phyloP scores from a whole-genome alignment of 2,329 filamentous ascomycete species.

The Claviceps sp. region DNA sequence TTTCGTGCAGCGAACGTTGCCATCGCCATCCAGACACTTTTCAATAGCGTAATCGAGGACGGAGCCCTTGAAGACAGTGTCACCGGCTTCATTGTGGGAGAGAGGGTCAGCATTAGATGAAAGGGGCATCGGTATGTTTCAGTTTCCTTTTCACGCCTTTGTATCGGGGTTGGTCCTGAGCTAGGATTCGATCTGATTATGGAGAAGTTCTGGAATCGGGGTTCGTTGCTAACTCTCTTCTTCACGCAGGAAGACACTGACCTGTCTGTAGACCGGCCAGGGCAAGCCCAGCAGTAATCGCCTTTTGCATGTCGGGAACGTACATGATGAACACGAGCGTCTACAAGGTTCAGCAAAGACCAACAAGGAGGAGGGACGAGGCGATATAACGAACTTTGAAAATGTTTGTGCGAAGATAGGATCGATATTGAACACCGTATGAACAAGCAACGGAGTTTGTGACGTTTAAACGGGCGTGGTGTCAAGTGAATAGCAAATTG shows the following conservation, averaged over 20 bases:
- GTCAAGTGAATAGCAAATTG: too few relatives aligned
- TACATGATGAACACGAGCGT: slow-evolving; percentile 5
- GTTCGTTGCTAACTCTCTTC: too few relatives aligned
- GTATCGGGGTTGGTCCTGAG: too few relatives aligned
- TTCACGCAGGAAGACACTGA: neutral
- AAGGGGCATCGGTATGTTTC: too few relatives aligned
- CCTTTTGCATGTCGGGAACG: slow-evolving; percentile 9
- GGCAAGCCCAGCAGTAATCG: slow-evolving; percentile 8
- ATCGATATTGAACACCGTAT: too few relatives aligned
- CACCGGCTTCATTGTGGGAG: slow-evolving; percentile 4
- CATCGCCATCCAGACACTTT: slow-evolving; percentile 25
- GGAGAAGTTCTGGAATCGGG: neutral
- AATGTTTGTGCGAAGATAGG: too few relatives aligned
- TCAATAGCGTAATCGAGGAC: slow-evolving; percentile 29
- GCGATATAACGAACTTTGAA: too few relatives aligned
- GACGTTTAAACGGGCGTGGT: too few relatives aligned
- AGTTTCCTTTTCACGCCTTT: too few relatives aligned
- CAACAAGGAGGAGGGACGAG: too few relatives aligned
- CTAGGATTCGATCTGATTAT: too few relatives aligned
- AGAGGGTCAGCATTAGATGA: neutral
- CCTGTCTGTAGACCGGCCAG: slow-evolving; percentile 6
- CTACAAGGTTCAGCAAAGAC: neutral
- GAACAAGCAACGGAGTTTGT: too few relatives aligned
- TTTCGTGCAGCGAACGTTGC: slow-evolving; percentile 24
- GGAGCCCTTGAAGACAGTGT: slow-evolving; percentile 17